Conservation (phyloP, 495 filamentous ascomycete genomes). For the Chaetomium cochliodes region DNA sequence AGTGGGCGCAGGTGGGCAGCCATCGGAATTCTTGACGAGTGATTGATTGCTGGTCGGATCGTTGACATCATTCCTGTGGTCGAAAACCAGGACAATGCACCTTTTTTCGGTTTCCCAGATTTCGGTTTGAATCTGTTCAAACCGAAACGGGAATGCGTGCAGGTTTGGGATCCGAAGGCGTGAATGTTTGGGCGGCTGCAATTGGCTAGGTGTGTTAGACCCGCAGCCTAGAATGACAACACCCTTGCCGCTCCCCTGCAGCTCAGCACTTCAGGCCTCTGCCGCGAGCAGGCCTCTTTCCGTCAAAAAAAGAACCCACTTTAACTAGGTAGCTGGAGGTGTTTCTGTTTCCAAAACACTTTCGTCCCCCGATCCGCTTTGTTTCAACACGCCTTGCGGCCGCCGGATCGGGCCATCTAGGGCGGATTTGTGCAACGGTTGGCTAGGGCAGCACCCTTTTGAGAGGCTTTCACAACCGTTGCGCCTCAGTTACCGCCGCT, state of each 20-base stretch:
- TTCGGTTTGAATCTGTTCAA: not conserved
- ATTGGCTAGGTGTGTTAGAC: not conserved
- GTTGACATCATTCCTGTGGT: not conserved
- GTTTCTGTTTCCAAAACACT: constrained; percentile 2
- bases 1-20: not conserved
- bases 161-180: not conserved
- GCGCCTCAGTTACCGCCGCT: not conserved
- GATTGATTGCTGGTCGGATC: not conserved
- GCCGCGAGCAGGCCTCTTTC: too few relatives aligned
- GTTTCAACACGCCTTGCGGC: constrained; percentile 8
- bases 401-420: constrained; percentile 15
- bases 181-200: not conserved
- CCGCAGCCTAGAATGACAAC: not conserved
- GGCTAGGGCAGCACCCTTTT: not conserved
- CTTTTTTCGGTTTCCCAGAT: not conserved
- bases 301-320: not conserved
- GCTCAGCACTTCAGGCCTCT: too few relatives aligned
- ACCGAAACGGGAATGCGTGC: not conserved
- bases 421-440: not conserved
- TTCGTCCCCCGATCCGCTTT: not conserved
- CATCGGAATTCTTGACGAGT: not conserved
- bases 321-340: too few relatives aligned
- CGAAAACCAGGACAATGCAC: too few relatives aligned
- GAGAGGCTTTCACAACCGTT: not conserved
- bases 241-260: not conserved